These are phyloP conservation scores for Trametes versicolor DNA, from an alignment of 1,284 basidiomycete species.

Conservation along the genomic window DNA sequence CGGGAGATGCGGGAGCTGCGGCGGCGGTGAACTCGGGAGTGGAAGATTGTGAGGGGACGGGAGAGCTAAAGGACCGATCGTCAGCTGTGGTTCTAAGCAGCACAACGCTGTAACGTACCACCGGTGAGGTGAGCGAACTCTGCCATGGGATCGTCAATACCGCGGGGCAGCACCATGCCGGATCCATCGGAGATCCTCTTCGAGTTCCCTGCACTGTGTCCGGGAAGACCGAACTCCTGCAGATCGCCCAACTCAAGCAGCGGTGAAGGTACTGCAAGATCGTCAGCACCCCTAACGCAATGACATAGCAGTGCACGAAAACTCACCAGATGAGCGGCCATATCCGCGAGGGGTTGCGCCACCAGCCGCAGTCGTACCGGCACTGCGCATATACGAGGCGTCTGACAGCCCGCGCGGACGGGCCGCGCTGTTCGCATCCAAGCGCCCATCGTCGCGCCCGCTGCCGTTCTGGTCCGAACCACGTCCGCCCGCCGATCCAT, in stretches of 20 bases:
- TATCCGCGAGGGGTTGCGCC: constrained; percentile 31
- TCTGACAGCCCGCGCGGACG: constrained; percentile 62
- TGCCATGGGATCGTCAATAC: constrained; percentile 18
- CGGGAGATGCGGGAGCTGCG: constrained; percentile 9
- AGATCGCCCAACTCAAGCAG: constrained; percentile 25
- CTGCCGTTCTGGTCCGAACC: constrained; percentile 49
- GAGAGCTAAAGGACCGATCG: constrained; percentile 17
- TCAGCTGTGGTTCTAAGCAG: not conserved
- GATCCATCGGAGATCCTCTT: constrained; percentile 26
- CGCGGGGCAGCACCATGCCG: constrained; percentile 23
- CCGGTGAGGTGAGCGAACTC: constrained; percentile 11
- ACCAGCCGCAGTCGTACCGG: constrained; percentile 26
- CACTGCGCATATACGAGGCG: constrained; percentile 45
- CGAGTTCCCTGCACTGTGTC: not conserved
- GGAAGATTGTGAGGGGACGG: constrained; percentile 12
- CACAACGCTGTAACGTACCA: not conserved
- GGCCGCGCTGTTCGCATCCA: constrained; percentile 47
- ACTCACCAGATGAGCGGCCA: constrained; percentile 19
- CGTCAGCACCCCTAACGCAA: not conserved
- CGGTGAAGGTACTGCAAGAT: constrained; percentile 18
- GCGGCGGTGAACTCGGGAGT: constrained; percentile 19
- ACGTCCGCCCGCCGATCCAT: constrained; percentile 50
- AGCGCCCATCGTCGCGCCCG: constrained; percentile 36
- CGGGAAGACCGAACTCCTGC: constrained; percentile 30
- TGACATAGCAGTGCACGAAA: not conserved